Percentiles rank a stretch among this genome's conserved stretches.
These are phyloP conservation scores for Entophlyctis luteolus DNA, from an alignment of 192 early-diverging fungal genomes.

Conservation along the genomic window DNA sequence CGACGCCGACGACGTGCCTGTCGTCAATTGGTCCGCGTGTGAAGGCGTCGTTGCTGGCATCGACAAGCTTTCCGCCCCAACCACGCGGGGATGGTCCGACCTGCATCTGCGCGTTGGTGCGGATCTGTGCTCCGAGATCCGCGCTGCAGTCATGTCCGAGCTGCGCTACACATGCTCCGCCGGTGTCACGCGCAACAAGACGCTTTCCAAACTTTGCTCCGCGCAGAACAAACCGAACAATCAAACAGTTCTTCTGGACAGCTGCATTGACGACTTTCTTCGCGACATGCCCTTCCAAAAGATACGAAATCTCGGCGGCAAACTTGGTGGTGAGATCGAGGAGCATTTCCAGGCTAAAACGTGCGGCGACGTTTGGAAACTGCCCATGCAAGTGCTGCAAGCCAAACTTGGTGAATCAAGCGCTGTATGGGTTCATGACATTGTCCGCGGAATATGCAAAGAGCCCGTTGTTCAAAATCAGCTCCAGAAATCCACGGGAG, in stretches of 20 bases:
- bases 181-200: conserved; percentile 81
- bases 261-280: conserved; percentile 60
- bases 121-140: conserved; percentile 60
- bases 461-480: conserved; percentile 29
- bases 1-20: not conserved
- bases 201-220: conserved; percentile 80
- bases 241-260: conserved; percentile 67
- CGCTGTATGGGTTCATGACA: conserved; percentile 55
- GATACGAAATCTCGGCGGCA: conserved; percentile 83
- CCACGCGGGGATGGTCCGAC: conserved; percentile 63
- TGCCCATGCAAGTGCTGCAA: conserved; percentile 47
- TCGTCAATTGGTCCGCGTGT: conserved; percentile 28
- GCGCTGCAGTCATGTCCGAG: conserved; percentile 58
- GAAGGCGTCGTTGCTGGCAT: conserved; percentile 33
- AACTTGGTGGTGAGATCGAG: conserved; percentile 69
- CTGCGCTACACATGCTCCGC: conserved; percentile 69
- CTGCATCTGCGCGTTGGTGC: conserved; percentile 74
- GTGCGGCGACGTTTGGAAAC: conserved; percentile 56
- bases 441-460: conserved; percentile 56
- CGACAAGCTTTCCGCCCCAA: not conserved
- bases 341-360: conserved; percentile 24
- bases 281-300: conserved; percentile 61
- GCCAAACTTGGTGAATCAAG: conserved; percentile 46
- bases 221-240: conserved; percentile 81
- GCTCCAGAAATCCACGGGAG: conserved; percentile 27